These are phyloP conservation scores for Monilinia fructigena DNA, from an alignment of 2,329 filamentous ascomycete genomes.

Conservation along the genomic window DNA sequence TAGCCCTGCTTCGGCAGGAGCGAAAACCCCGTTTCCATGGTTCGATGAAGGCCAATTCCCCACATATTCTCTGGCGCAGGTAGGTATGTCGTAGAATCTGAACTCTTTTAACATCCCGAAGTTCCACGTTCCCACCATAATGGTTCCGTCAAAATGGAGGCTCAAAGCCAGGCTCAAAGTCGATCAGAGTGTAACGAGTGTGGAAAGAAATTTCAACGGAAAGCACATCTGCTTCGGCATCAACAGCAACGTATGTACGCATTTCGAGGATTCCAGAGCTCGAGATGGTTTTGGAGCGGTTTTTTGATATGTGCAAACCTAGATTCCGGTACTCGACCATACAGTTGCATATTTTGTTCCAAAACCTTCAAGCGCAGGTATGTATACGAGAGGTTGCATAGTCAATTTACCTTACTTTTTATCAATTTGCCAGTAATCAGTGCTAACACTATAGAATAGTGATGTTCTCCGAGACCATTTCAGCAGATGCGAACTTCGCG, in stretches of 20 bases:
- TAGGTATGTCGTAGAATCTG: neutral
- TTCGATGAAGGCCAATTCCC: slow-evolving; percentile 7
- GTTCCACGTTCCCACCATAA: slow-evolving; percentile 27
- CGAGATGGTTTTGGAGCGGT: neutral
- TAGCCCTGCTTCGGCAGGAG: slow-evolving; percentile 18
- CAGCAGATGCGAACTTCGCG: slow-evolving; percentile 38
- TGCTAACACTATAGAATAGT: slow-evolving; percentile 26
- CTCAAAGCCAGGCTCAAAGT: slow-evolving; percentile 40
- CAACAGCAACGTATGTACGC: slow-evolving; percentile 39
- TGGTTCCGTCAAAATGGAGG: slow-evolving; percentile 38
- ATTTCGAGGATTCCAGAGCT: neutral
- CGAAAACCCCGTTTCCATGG: neutral
- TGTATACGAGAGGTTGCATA: slow-evolving; percentile 8
- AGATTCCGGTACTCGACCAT: slow-evolving; percentile 39
- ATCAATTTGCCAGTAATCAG: neutral
- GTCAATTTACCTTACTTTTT: neutral
- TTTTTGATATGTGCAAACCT: slow-evolving; percentile 24
- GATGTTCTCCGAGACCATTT: slow-evolving; percentile 41
- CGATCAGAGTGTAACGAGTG: slow-evolving; percentile 39
- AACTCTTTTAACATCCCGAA: slow-evolving; percentile 16
- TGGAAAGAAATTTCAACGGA: slow-evolving; percentile 40
- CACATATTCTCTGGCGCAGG: slow-evolving; percentile 20
- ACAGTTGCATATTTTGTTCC: slow-evolving; percentile 40
- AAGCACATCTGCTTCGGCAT: slow-evolving; percentile 40
- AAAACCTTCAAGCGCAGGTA: slow-evolving; percentile 42